Evolutionary conservation across 1,284 basidiomycete species (phyloP), one percentile per base, ranked within the genome.

Genomic region (Tylopilus sp.): DNA sequence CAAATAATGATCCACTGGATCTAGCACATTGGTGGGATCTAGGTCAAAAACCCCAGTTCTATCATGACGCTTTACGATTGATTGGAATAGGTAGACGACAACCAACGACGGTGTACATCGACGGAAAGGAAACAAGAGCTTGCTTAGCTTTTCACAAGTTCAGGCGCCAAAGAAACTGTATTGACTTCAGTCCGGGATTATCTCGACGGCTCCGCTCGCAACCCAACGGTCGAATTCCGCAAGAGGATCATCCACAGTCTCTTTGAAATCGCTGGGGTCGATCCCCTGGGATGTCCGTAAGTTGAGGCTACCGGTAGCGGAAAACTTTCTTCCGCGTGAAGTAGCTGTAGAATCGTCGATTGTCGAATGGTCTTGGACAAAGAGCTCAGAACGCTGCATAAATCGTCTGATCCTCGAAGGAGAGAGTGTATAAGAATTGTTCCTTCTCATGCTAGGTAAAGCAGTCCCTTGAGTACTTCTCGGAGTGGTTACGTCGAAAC

Each of bases 191-290:
- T 79, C 71, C 7, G 72, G 37, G 50, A 79, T 71, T 65, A 84
- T 79, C 45, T 79, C 78, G 19, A 86, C 82, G 1, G 81, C 79
- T 34, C 81, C 85, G 60, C 84, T 84, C 25, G 80, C 79, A 35
- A 87, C 68, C 85, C 85, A 87, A 25, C 78, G 80, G 58, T 84
- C 82, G n/a, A 87, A 81, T 58, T 87, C 85, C 17, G 80, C 84
- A 29, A 86, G 71, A n/a, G 81, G 74, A 62, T 85, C 82, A 33
- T 77, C 76, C 39, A 53, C n/a, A 31, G 21, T 48, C 29, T 60
- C 61, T 3, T 58, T 45, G 12, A 17, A 37, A 23, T 69, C 63
- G 19, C 41, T 48, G 27, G 48, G 19, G 31, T 62, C 59, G 57
- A 33, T 14, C n/a, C n/a, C n/a, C n/a, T n/a, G n/a, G 21, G 48